Percentiles rank a stretch among this genome's conserved stretches.
These are phyloP conservation scores for Euphrasia arctica DNA, from an alignment of 305 asterid species.

Conservation along the genomic window DNA sequence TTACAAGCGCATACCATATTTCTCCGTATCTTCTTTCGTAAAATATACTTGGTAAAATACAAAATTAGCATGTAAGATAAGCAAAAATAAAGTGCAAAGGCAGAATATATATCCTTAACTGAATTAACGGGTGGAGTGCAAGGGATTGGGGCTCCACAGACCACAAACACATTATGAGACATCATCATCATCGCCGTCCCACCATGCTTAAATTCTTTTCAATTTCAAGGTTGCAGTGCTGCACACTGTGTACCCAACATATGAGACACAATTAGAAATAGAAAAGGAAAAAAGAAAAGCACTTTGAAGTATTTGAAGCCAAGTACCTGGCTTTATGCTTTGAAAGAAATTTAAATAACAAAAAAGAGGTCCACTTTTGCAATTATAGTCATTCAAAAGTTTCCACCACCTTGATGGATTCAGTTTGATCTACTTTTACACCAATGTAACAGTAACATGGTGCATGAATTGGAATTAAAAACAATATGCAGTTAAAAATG, in stretches of 20 bases:
- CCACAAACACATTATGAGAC: slow-evolving; percentile 6
- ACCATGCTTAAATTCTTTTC: slow-evolving; percentile 12
- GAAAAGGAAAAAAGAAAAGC: not conserved
- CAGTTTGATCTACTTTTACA: not conserved
- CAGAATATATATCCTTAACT: slow-evolving; percentile 19
- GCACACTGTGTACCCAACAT: slow-evolving; percentile 18
- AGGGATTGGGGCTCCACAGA: slow-evolving; percentile 27
- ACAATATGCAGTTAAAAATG: not conserved
- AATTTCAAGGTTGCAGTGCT: slow-evolving; percentile 17
- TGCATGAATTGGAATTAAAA: not conserved
- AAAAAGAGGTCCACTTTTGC: not conserved
- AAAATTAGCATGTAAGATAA: not conserved
- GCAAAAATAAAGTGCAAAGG: not conserved
- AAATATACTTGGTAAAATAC: not conserved
- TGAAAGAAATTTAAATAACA: not conserved
- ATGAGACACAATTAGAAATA: slow-evolving; percentile 12
- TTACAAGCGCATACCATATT: not conserved
- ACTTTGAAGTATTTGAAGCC: slow-evolving; percentile 11
- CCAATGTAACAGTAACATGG: slow-evolving; percentile 7
- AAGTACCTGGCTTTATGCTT: slow-evolving; percentile 13
- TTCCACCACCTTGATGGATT: not conserved
- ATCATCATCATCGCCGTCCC: slow-evolving; percentile 26
- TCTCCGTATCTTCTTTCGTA: too few relatives aligned
- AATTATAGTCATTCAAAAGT: not conserved
- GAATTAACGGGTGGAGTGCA: slow-evolving; percentile 1